These are phyloP conservation scores for Eucalyptus cloeziana DNA, from an alignment of 345 rosid genomes.

Conservation along the genomic window DNA sequence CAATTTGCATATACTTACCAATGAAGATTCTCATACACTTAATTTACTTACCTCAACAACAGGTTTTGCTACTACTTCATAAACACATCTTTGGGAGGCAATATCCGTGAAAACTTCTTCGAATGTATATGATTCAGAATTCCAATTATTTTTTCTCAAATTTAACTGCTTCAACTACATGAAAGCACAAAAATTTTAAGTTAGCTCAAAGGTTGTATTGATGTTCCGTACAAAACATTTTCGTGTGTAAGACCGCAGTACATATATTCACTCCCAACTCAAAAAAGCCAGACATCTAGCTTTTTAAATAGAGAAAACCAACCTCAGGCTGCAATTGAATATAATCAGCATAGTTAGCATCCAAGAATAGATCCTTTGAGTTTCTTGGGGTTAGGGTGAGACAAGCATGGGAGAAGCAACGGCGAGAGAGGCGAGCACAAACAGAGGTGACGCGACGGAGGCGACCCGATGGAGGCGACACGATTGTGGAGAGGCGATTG, in stretches of 20 bases:
- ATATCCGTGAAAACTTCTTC: slow-evolving; percentile 72
- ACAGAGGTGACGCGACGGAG: no score
- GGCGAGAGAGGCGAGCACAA: no score
- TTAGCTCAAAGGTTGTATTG: not conserved
- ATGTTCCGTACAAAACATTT: not conserved
- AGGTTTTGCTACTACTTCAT: slow-evolving; percentile 85
- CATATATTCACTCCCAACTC: not conserved
- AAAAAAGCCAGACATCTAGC: not conserved
- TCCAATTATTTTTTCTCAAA: slow-evolving; percentile 85
- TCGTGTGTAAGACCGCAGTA: not conserved
- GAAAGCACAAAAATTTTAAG: not conserved
- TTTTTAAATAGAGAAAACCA: not conserved
- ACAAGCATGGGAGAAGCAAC: no score
- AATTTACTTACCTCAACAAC: slow-evolving; percentile 60
- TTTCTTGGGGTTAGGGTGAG: slow-evolving; percentile 26
- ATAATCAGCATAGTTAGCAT: slow-evolving; percentile 74
- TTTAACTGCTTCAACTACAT: slow-evolving; percentile 70
- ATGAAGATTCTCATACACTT: not conserved
- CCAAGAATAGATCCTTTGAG: slow-evolving; percentile 52
- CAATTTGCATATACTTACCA: not conserved
- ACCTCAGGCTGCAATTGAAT: slow-evolving; percentile 93
- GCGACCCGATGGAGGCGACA: no score
- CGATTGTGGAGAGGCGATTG: no score
- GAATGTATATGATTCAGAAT: slow-evolving; percentile 68
- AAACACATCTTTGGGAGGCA: slow-evolving; percentile 86